Evolutionary conservation across 176 grass and related monocot species (phyloP).

Genomic region (Musa troglodytarum): DNA sequence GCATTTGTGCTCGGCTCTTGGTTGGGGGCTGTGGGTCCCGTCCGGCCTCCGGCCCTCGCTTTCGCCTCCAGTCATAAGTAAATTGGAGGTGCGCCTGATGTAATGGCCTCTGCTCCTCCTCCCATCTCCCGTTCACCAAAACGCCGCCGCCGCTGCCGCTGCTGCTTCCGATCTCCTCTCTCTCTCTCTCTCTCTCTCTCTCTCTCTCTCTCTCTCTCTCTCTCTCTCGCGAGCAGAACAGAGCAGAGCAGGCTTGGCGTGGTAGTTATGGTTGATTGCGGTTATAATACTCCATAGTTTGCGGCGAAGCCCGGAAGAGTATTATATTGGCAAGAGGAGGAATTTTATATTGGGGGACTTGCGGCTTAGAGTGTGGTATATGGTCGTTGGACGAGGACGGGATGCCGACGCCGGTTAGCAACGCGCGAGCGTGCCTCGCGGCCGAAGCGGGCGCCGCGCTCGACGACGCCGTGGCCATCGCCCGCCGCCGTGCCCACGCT

Average conservation of each 20-base stretch:
- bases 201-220: background rate
- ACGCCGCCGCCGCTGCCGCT: no score
- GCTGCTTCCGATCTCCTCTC: background rate
- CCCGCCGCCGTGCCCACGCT: constrained; percentile 24
- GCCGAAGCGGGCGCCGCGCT: constrained; percentile 29
- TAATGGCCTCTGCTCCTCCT: background rate
- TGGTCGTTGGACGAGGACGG: constrained; percentile 12
- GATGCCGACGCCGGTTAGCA: constrained; percentile 35
- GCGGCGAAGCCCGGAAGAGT: background rate
- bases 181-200: background rate
- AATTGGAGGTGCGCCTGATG: background rate
- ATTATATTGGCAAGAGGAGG: background rate
- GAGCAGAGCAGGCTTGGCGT: no score
- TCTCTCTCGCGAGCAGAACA: background rate
- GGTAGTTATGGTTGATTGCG: no score
- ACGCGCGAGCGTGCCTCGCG: constrained; percentile 29
- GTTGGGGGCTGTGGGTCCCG: background rate
- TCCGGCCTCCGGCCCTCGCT: background rate
- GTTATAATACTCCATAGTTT: background rate
- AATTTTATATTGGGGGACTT: constrained; percentile 9
- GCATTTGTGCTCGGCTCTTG: constrained; percentile 1
- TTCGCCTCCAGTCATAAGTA: constrained; percentile 7
- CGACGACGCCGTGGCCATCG: constrained; percentile 23
- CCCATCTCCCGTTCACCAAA: background rate
- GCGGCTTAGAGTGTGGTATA: constrained; percentile 6